Conservation (phyloP, 2,329 filamentous ascomycete genomes). For the Colletotrichum sp. region DNA sequence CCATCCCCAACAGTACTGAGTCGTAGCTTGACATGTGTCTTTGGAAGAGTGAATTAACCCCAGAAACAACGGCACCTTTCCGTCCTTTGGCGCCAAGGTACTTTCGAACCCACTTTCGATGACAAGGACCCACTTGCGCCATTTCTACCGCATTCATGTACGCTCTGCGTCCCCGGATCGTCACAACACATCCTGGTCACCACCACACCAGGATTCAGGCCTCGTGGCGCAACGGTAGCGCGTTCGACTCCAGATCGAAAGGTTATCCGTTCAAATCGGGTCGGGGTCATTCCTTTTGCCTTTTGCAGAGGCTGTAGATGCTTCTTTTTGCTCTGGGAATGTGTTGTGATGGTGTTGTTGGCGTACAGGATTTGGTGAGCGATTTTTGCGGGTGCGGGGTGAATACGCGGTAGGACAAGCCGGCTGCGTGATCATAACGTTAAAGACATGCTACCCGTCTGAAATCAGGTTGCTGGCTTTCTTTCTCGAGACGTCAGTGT, state of each 20-base stretch:
- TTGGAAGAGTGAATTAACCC: background rate
- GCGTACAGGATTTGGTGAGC: background rate
- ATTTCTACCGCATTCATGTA: background rate
- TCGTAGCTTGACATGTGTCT: background rate
- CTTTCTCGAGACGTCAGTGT: background rate
- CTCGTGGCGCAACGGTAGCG: conserved; percentile 20
- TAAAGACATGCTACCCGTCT: background rate
- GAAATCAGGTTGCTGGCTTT: background rate
- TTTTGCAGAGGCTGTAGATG: background rate
- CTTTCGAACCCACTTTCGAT: background rate
- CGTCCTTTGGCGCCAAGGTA: background rate
- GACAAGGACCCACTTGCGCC: background rate
- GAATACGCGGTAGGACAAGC: background rate
- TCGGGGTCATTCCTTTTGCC: conserved; percentile 5
- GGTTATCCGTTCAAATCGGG: conserved; percentile 22
- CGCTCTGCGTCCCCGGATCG: rapidly evolving
- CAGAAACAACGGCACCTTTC: background rate
- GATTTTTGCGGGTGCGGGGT: background rate
- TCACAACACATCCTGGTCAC: background rate
- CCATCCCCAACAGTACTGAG: background rate
- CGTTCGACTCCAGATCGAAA: conserved; percentile 22
- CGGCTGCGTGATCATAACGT: background rate
- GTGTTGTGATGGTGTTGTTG: background rate
- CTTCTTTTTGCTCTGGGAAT: background rate
- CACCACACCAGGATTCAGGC: background rate